phyloP scores from a whole-genome alignment of 805 yeast species.

The Komagataella pseudopastoris region DNA sequence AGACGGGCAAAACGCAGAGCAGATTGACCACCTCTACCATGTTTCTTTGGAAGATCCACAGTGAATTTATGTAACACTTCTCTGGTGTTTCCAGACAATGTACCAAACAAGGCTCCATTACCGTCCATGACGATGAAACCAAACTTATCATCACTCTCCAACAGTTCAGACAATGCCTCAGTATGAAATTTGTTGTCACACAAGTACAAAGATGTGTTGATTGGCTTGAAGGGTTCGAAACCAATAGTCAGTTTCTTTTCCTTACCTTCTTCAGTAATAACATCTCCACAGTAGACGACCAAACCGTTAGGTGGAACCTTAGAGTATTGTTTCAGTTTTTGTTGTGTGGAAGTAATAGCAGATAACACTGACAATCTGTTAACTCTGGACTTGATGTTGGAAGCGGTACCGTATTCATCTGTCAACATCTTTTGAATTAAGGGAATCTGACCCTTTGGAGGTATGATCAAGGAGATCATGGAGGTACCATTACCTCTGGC shows the following conservation, averaged over 20 bases:
- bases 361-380: constrained; percentile 90
- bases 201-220: constrained; percentile 87
- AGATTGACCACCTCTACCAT: constrained; percentile 99
- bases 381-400: constrained; percentile 95
- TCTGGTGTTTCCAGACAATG: constrained; percentile 92
- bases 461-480: constrained; percentile 92
- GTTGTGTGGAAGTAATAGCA: constrained; percentile 97
- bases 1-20: constrained; percentile 98
- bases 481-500: constrained; percentile 99
- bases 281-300: constrained; percentile 97
- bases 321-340: constrained; percentile 80
- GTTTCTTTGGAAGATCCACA: constrained; percentile 98
- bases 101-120: constrained; percentile 94
- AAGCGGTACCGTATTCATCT: constrained; percentile 98
- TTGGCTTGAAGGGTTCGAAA: constrained; percentile 98
- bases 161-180: constrained; percentile 86
- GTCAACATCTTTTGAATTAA: constrained; percentile 82
- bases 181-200: constrained; percentile 99
- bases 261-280: constrained; percentile 91
- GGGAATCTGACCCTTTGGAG: constrained; percentile 91
- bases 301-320: constrained; percentile 90
- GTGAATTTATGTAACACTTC: constrained; percentile 92
- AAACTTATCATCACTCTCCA: constrained; percentile 90
- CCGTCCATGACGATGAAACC: constrained; percentile 99
- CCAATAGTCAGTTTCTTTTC: constrained; percentile 94